Conservation (phyloP, 208 protist genomes). For the Histomonas meleagridis region DNA sequence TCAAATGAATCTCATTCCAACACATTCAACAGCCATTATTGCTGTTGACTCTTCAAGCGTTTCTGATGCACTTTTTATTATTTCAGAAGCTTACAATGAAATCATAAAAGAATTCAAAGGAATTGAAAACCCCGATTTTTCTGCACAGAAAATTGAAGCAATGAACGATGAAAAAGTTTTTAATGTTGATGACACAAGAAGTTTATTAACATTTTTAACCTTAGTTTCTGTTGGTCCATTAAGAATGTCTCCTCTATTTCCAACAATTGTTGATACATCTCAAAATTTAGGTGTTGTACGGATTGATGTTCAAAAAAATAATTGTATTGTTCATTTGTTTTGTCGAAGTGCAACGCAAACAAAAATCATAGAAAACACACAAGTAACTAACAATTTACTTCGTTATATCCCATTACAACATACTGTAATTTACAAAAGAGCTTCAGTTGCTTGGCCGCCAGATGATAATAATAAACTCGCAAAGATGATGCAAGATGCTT, state of each 20-base stretch:
- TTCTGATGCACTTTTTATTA: neutral
- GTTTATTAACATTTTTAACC: neutral
- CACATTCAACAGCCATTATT: neutral
- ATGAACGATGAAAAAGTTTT: neutral
- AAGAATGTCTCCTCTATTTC: neutral
- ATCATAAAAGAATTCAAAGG: neutral
- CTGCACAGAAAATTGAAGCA: too few species aligned
- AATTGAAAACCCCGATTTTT: neutral
- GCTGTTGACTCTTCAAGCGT: neutral
- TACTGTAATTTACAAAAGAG: neutral
- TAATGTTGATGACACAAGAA: neutral
- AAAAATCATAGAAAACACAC: neutral
- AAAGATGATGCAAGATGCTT: neutral
- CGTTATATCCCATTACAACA: neutral
- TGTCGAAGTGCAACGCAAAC: neutral
- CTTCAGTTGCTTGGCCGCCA: neutral
- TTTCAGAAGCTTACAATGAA: too few species aligned
- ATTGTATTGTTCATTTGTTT: neutral
- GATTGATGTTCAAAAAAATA: neutral
- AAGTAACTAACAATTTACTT: neutral
- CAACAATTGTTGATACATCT: neutral
- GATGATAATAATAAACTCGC: neutral
- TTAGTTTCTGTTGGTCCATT: neutral
- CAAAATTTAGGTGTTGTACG: neutral
- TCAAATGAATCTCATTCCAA: neutral